Percentiles rank a stretch among this genome's conserved stretches.
Conservation (phyloP, 2,329 filamentous ascomycete species). For the Coleophoma crateriformis region DNA sequence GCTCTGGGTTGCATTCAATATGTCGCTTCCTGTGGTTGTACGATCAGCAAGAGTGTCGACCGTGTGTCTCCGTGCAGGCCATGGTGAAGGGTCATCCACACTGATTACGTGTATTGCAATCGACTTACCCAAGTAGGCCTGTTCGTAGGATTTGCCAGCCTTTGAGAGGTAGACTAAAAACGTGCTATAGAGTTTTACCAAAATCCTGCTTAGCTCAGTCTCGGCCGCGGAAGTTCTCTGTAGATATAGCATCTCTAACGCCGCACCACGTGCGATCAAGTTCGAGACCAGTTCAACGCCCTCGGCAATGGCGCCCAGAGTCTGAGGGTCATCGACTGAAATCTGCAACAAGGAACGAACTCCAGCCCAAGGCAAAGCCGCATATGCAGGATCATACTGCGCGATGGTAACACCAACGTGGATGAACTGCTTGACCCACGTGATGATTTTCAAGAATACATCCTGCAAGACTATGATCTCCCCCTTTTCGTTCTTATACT, state of each 20-base stretch:
- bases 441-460: background rate
- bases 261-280: background rate
- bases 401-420: background rate
- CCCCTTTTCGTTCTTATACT: background rate
- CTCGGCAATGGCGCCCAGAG: background rate
- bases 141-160: background rate
- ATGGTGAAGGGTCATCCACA: no score
- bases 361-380: slow-evolving; percentile 11
- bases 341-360: slow-evolving; percentile 8
- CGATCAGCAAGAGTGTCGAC: no score
- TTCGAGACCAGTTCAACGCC: background rate
- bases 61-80: no score
- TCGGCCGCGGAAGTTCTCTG: background rate
- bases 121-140: no score
- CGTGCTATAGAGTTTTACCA: background rate
- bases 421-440: background rate
- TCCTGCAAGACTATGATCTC: background rate
- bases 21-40: no score
- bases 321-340: background rate
- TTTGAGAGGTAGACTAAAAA: background rate
- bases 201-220: background rate
- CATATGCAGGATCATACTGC: background rate
- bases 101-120: no score
- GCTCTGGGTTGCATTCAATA: no score
- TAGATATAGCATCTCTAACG: background rate